These are phyloP conservation scores for Rhexocercosporidium sp. DNA, from an alignment of 2,329 filamentous ascomycete species.

Conservation along the genomic window DNA sequence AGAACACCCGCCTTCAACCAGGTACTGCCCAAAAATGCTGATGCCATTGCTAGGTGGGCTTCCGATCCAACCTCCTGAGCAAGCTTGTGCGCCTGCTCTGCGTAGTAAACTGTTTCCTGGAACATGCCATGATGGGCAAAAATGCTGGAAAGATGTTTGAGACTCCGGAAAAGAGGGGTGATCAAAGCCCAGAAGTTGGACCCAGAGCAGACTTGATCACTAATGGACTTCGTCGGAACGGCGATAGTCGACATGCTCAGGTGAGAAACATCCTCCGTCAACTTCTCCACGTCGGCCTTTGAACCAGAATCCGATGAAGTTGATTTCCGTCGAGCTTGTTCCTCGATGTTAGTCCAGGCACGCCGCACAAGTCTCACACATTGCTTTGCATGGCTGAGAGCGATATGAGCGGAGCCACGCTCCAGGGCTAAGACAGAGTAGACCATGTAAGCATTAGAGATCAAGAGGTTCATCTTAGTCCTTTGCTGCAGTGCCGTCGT, in stretches of 20 bases:
- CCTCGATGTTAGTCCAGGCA: constrained; percentile 47
- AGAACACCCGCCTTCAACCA: constrained; percentile 63
- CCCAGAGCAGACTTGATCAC: constrained; percentile 50
- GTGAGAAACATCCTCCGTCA: constrained; percentile 42
- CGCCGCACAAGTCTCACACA: constrained; percentile 55
- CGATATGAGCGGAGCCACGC: constrained; percentile 60
- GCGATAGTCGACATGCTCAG: constrained; percentile 45
- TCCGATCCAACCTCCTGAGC: constrained; percentile 50
- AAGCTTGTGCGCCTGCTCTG: constrained; percentile 81
- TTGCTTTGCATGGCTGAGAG: constrained; percentile 61
- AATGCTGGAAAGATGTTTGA: constrained; percentile 76
- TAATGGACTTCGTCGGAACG: constrained; percentile 45
- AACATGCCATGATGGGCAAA: constrained; percentile 87
- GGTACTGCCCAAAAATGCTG: constrained; percentile 60
- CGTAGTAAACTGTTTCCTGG: constrained; percentile 86
- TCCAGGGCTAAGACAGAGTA: constrained; percentile 43
- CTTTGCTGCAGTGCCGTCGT: constrained; percentile 31
- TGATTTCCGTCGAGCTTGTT: constrained; percentile 21
- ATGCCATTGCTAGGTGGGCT: constrained; percentile 56
- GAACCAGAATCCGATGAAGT: neutral
- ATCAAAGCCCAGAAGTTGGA: constrained; percentile 83
- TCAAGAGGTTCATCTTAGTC: constrained; percentile 36
- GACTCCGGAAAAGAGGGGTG: constrained; percentile 71
- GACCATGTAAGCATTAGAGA: constrained; percentile 45
- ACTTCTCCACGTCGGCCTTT: constrained; percentile 34